Evolutionary conservation across 352 stramenopile species (phyloP), one percentile per base, ranked within the genome.

Genomic region (Aphanomyces invadans): DNA sequence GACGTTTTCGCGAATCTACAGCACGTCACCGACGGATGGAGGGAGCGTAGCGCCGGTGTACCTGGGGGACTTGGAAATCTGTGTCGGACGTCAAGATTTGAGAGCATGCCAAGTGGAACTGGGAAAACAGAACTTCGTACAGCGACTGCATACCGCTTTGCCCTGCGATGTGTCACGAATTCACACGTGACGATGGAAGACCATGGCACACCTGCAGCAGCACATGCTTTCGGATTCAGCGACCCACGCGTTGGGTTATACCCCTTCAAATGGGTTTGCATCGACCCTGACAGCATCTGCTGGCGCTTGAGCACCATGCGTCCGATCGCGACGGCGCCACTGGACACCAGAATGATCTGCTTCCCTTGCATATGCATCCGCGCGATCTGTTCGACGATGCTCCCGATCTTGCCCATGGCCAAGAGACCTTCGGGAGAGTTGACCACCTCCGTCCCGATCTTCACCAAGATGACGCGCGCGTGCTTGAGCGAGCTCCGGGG

Each of bases 381-480:
- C 31, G 83, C 83, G 71, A 93, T 90, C 77, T 89, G 28, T 76
- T 93, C 85, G 36, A 93, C 77, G 71, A 93, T 90, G 53, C 79
- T 80, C 29, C 84, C 84, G 66, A 91, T 93, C 67, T 91, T 83
- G n/a, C 84, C 84, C 75, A 93, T 88, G 52, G 84, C 78, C 51
- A 93, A 68, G 23, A 91, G 68, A 2, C 84, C 84, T 46, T 91
- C 79, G 23, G 77, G 70, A 49, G 82, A 91, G 74, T 90, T 81
- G 60, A 93, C 83, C 65, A 91, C 90, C 73, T 93, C 84, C 29
- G 82, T 91, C 70, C 84, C 84, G 69, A 93, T 88, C 67, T 93
- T 93, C 65, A 93, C 76, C 38, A 93, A 75, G 69, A 93, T 87
- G 25, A 81, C 90, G 15, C 65, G 51, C n/a, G 69, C 53, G 48